Evolutionary conservation across 1,284 basidiomycete species (phyloP), one percentile per base, ranked within the genome.

Genomic region (Ustilago shanxiensis): DNA sequence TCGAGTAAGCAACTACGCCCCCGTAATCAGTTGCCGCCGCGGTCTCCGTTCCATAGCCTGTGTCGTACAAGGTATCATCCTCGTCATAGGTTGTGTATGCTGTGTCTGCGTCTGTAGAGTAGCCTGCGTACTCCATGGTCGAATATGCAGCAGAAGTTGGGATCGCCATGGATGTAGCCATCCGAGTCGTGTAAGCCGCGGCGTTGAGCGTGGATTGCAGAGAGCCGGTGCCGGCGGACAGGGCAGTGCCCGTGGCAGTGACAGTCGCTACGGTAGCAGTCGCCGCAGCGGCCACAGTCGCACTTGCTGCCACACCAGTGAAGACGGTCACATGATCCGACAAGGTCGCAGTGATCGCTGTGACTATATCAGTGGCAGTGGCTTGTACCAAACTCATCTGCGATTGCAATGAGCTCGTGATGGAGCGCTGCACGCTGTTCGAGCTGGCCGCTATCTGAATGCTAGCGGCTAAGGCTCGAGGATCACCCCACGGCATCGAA

Each of bases 371-470:
- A 31, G 61, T 72, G 20, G 68, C 68, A n/a, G 65, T 67, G 10
- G 65, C 67, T 53, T 76, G 64, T 1, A 50, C 29, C 35, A 33
- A 29, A 47, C 73, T 68, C 54, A 76, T 14, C 59, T 65, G 56
- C 6, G 18, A 41, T 56, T 65, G 61, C 47, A 76, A 18, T 35
- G 73, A 76, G 65, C 70, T 77, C 0, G 66, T 60, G 41, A 77
- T 66, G 18, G 70, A 24, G 18, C 31, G 49, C 22, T 59, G 35
- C 3, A 77, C 74, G 66, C 74, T 77, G 57, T 77, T 77, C 10
- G 65, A 66, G 60, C 74, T 77, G 29, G 76, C 76, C 13, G 67
- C 29, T 4, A 64, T 41, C 60, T 78, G 60, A 20, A 78, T 78
- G 45, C 72, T 74, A 24, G 61, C 45, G 16, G 76, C 76, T 8